Conservation (phyloP, 805 yeast species). For the Saccharomycopsis babjevae region DNA sequence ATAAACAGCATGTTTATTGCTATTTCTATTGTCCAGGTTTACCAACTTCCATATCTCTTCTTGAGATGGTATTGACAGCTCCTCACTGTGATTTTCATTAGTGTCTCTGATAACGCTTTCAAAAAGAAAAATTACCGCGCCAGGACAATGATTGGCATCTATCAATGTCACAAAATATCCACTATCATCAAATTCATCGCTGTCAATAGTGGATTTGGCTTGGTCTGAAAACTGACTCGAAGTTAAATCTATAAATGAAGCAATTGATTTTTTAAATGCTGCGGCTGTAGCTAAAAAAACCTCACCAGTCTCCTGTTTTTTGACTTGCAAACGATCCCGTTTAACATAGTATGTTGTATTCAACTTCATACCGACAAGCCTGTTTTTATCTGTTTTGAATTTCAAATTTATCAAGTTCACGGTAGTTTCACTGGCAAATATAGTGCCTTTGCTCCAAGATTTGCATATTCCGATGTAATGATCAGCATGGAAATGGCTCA, state of each 20-base stretch:
- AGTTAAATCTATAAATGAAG: background rate
- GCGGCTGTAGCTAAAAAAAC: background rate
- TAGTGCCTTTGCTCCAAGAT: conserved; percentile 61
- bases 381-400: conserved; percentile 42
- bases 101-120: conserved; percentile 19
- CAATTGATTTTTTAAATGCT: background rate
- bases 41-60: background rate
- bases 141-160: conserved; percentile 97
- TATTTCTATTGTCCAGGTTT: background rate
- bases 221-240: background rate
- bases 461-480: conserved; percentile 84
- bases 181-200: conserved; percentile 25
- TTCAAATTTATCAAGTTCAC: conserved; percentile 42
- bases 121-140: conserved; percentile 74
- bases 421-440: conserved; percentile 69
- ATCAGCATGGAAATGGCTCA: conserved; percentile 87
- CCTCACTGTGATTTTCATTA: background rate
- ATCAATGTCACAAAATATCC: conserved; percentile 44
- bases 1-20: background rate
- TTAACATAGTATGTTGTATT: conserved; percentile 26
- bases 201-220: background rate
- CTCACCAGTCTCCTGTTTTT: conserved; percentile 15
- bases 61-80: background rate
- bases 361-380: conserved; percentile 33
- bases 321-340: conserved; percentile 15